A percentile compares a stretch with the other conserved stretches of the same genome.
These are phyloP conservation scores for Penicillium lividum DNA, from an alignment of 495 filamentous ascomycete genomes.

Conservation along the genomic window DNA sequence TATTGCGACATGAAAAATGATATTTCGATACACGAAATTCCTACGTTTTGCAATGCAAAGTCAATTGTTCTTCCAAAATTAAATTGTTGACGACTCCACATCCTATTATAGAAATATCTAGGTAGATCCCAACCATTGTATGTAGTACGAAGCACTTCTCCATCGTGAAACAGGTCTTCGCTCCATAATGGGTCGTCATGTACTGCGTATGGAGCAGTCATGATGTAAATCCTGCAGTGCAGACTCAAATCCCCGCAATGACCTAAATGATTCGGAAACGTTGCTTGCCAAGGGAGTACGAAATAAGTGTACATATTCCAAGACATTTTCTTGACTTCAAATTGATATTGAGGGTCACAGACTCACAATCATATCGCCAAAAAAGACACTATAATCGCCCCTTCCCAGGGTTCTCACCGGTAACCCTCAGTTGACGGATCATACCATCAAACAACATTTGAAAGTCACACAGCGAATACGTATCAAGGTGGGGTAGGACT, in stretches of 20 bases:
- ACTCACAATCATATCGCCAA: not conserved
- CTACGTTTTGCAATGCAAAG: not conserved
- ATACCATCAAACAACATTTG: not conserved
- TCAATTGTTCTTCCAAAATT: not conserved
- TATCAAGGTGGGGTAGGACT: not conserved
- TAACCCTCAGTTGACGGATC: not conserved
- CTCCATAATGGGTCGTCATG: not conserved
- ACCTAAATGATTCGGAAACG: not conserved
- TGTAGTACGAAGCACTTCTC: not conserved
- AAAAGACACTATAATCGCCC: not conserved
- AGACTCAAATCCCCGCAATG: not conserved
- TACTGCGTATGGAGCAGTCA: not conserved
- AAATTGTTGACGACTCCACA: not conserved
- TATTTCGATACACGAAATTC: no score
- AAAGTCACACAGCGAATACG: not conserved
- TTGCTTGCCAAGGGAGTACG: not conserved
- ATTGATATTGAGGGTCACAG: no score
- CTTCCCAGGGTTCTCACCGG: not conserved
- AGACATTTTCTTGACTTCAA: not conserved
- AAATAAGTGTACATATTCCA: not conserved
- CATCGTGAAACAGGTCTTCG: not conserved
- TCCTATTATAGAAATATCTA: not conserved
- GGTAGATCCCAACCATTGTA: not conserved
- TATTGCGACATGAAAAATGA: no score
- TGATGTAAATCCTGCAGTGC: not conserved